Evolutionary conservation across 129 eudicot genomes (phyloP), one percentile per base, ranked within the genome.

Genomic region (Artemisia argyi): DNA sequence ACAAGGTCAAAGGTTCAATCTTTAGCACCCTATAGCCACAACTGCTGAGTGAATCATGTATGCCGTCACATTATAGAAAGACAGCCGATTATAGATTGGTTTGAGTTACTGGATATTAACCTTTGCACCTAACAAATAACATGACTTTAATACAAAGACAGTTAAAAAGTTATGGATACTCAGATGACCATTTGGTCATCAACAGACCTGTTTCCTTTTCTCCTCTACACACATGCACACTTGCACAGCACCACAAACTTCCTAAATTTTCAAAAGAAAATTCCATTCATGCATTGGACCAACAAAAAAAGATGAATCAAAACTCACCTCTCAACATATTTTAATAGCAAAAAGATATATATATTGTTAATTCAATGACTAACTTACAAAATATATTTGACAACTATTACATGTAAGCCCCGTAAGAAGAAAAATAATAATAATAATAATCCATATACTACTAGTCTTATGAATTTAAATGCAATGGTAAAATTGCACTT

Each of bases 401-500:
- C 80, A 68, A 68, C 74, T 59, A 49, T 49, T n/a, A 12, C 58
- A 53, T 35, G 15, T 52, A 52, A 51, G 17, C 49, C 42, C 42
- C 70, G 19, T 11, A 9, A 59, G 35, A 30, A 20, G 22, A 20
- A 20, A 20, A 20, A 20, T n/a, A 7, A 66, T 22, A 26, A 61
- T 51, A 66, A 30, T 56, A 42, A 65, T 52, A 66, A 53, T 63
- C 10, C 30, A 61, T 61, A 5, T 30, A 35, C 35, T 65, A 35
- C 35, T 65, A n/a, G 14, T 42, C 47, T 68, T 54, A 78, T 63
- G 80, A 70, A 20, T 85, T 84, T 59, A 78, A 62, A 18, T 81
- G 75, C 82, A 83, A 51, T 50, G 90, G 96, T 57, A 83, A 81
- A 75, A 92, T 80, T 57, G 85, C 86, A 74, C 72, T 84, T 87